phyloP scores from a whole-genome alignment of 1,284 basidiomycete genomes.

The Cutaneotrichosporon spelunceum region DNA sequence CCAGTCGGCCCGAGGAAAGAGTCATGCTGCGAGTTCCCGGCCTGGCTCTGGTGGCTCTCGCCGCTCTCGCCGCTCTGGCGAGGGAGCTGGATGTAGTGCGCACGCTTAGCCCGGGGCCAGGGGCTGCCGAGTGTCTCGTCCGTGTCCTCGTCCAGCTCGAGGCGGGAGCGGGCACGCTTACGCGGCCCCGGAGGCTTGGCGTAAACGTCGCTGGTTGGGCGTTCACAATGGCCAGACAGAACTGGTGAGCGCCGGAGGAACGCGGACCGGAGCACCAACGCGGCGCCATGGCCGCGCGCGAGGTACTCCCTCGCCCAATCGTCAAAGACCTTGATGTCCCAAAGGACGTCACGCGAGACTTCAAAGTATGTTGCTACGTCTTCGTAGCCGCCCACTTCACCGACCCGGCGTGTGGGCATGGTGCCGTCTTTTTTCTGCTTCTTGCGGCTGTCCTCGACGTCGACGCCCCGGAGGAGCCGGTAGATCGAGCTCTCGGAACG shows the following conservation, averaged over 20 bases:
- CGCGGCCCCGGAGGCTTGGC: no score
- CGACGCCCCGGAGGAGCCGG: slow-evolving; percentile 5
- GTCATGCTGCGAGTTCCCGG: no score
- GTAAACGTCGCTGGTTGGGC: no score
- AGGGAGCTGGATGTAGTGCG: no score
- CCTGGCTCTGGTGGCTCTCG: no score
- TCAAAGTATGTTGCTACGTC: background rate
- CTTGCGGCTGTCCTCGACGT: background rate
- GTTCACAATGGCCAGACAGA: no score
- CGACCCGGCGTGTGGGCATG: background rate
- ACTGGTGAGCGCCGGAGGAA: background rate
- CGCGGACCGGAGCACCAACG: background rate
- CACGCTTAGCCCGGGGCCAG: no score
- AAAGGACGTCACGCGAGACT: background rate
- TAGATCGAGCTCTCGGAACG: slow-evolving; percentile 1
- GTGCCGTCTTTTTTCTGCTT: background rate
- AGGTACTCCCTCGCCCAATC: background rate
- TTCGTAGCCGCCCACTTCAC: background rate
- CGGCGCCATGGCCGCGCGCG: background rate
- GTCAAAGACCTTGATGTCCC: background rate
- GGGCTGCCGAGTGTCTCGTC: no score
- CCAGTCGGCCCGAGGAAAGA: no score
- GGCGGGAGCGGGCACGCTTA: no score
- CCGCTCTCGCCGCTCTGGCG: no score
- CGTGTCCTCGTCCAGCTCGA: no score